Evolutionary conservation across 768 basidiomycete species (phyloP).

Genomic region (Collybiopsis luxurians): DNA sequence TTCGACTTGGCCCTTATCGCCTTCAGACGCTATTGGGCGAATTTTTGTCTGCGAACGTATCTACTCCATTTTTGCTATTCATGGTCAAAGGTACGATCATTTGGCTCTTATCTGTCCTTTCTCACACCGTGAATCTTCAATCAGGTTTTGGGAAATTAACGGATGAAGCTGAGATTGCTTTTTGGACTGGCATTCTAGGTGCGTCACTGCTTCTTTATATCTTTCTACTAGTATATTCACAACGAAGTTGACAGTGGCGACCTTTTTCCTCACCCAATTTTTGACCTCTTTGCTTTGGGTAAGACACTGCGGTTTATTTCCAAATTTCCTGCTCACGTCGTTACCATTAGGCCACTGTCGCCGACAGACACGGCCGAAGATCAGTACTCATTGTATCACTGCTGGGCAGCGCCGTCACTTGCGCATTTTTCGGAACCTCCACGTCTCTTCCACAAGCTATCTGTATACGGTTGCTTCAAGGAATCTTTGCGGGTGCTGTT

Average conservation of each 20-base stretch:
- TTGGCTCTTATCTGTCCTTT: neutral
- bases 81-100: constrained; percentile 80
- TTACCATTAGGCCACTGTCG: constrained; percentile 75
- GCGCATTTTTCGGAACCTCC: constrained; percentile 74
- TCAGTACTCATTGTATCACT: constrained; percentile 83
- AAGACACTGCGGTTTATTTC: constrained; percentile 13
- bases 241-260: constrained; percentile 50
- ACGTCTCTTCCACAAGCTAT: constrained; percentile 78
- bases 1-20: constrained; percentile 1
- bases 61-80: constrained; percentile 87
- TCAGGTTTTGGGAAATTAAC: constrained; percentile 66
- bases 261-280: constrained; percentile 95
- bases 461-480: constrained; percentile 83
- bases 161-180: constrained; percentile 84
- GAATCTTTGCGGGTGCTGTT: constrained; percentile 90
- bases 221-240: neutral
- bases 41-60: constrained; percentile 91
- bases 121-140: no score
- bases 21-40: constrained; percentile 89
- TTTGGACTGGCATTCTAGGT: constrained; percentile 87
- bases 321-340: constrained; percentile 6
- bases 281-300: constrained; percentile 94
- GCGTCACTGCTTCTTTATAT: constrained; percentile 14
- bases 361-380: constrained; percentile 86
- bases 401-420: constrained; percentile 80